These are phyloP conservation scores for Aspergillus unguis DNA, from an alignment of 2,329 filamentous ascomycete genomes.

Conservation along the genomic window DNA sequence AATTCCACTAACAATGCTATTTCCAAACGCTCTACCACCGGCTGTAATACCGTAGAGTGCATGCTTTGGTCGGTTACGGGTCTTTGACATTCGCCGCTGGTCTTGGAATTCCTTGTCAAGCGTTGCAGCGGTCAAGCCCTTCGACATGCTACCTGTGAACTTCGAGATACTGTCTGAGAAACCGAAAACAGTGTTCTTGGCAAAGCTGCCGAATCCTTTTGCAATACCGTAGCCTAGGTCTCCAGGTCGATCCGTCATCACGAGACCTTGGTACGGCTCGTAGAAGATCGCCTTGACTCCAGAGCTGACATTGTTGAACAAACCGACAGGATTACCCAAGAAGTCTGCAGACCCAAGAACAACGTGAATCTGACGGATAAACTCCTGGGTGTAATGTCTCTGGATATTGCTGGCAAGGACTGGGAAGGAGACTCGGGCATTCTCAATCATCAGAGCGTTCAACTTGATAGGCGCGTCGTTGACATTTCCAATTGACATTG, in stretches of 20 bases:
- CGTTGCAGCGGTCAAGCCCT: slow-evolving; percentile 90
- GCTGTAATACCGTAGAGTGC: slow-evolving; percentile 94
- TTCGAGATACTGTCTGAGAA: slow-evolving; percentile 97
- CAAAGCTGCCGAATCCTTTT: slow-evolving; percentile 92
- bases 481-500: slow-evolving; percentile 98
- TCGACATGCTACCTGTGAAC: slow-evolving; percentile 94
- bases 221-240: slow-evolving; percentile 93
- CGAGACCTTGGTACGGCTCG: slow-evolving; percentile 95
- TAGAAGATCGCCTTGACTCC: slow-evolving; percentile 98
- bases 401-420: slow-evolving; percentile 82
- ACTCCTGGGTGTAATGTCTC: slow-evolving; percentile 95
- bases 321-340: slow-evolving; percentile 90
- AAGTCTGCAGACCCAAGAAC: slow-evolving; percentile 97
- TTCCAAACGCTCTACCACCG: slow-evolving; percentile 91
- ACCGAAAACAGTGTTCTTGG: slow-evolving; percentile 98
- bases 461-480: slow-evolving; percentile 94
- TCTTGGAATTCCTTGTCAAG: slow-evolving; percentile 99
- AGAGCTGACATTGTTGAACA: slow-evolving; percentile 98
- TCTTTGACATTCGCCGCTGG: slow-evolving; percentile 85
- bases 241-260: slow-evolving; percentile 92
- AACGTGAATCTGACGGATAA: slow-evolving; percentile 92
- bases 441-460: slow-evolving; percentile 91
- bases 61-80: slow-evolving; percentile 92
- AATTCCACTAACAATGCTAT: slow-evolving; percentile 87
- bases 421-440: slow-evolving; percentile 83